A percentile compares a stretch with the other conserved stretches of the same genome.
These are phyloP conservation scores for Tetracentron sinense DNA, from an alignment of 164 flowering plant species.

Conservation along the genomic window DNA sequence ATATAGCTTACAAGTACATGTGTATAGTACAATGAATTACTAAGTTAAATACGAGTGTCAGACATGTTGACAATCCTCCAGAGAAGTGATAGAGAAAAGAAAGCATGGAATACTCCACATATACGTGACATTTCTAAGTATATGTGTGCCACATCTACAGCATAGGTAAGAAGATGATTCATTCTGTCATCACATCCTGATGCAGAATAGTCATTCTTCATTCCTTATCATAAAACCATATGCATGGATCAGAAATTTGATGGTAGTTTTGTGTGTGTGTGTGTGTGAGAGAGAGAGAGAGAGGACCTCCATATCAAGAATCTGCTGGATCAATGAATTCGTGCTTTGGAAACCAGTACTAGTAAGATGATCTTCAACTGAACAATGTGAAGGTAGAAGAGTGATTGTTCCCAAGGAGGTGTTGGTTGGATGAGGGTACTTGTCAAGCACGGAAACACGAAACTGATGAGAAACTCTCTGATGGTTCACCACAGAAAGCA, in stretches of 20 bases:
- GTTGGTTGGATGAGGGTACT: slow-evolving; percentile 33
- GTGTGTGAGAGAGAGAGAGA: slow-evolving; percentile 4
- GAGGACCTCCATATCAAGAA: slow-evolving; percentile 44
- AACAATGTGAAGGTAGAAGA: slow-evolving; percentile 22
- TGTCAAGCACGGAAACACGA: slow-evolving; percentile 38
- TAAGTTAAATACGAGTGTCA: neutral
- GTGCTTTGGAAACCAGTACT: slow-evolving; percentile 19
- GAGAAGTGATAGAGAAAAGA: too few relatives aligned
- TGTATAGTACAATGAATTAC: neutral
- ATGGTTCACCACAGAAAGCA: slow-evolving; percentile 20
- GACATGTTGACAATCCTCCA: too few relatives aligned
- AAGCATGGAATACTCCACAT: too few relatives aligned
- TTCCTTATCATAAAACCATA: too few relatives aligned
- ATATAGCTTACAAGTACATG: too few relatives aligned
- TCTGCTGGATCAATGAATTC: slow-evolving; percentile 27
- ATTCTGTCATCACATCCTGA: too few relatives aligned
- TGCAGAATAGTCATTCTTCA: too few relatives aligned
- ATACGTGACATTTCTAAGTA: too few relatives aligned
- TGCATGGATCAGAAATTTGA: too few relatives aligned
- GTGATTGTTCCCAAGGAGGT: slow-evolving; percentile 20
- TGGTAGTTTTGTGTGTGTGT: slow-evolving; percentile 5
- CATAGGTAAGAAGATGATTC: too few relatives aligned
- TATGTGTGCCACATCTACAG: too few relatives aligned
- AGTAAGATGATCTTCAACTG: slow-evolving; percentile 20
- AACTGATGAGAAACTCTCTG: slow-evolving; percentile 21